Percentiles rank a stretch among this genome's conserved stretches.
Conservation (phyloP, 257 asterid species). For the Henckelia pumila region DNA sequence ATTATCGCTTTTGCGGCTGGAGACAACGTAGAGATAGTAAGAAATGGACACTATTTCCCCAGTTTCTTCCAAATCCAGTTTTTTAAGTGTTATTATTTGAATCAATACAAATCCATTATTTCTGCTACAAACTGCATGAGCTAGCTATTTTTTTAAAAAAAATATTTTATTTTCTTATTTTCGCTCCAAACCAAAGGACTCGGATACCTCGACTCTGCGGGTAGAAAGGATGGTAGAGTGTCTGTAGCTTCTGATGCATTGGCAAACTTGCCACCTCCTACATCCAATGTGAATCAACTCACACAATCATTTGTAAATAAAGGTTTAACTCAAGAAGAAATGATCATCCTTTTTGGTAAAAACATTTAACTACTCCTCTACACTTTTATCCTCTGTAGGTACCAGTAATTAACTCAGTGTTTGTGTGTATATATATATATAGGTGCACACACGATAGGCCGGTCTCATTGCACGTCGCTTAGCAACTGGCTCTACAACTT, state of each 20-base stretch:
- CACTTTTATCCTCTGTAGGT: not conserved
- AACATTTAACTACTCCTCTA: not conserved
- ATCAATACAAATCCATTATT: too few species aligned
- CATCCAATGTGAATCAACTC: slow-evolving; percentile 42
- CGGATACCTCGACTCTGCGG: slow-evolving; percentile 58
- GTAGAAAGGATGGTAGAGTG: slow-evolving; percentile 78
- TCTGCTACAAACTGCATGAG: too few species aligned
- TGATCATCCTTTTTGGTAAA: slow-evolving; percentile 79
- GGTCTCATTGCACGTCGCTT: slow-evolving; percentile 64
- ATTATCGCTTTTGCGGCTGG: slow-evolving; percentile 82
- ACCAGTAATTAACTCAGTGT: not conserved
- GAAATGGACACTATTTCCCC: too few species aligned
- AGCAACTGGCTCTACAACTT: slow-evolving; percentile 54
- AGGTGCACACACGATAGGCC: slow-evolving; percentile 81
- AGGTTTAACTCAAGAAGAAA: slow-evolving; percentile 66
- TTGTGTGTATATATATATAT: not conserved
- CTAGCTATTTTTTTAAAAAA: too few species aligned
- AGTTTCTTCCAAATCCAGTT: too few species aligned
- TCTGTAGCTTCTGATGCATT: slow-evolving; percentile 46
- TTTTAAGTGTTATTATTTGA: too few species aligned
- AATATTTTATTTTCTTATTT: too few species aligned
- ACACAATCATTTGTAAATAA: slow-evolving; percentile 52
- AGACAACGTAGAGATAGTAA: slow-evolving; percentile 67
- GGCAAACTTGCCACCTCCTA: slow-evolving; percentile 56
- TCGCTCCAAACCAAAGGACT: slow-evolving; percentile 73